Conservation (phyloP, 1,284 basidiomycete genomes). For the Cutaneotrichosporon curvatum region DNA sequence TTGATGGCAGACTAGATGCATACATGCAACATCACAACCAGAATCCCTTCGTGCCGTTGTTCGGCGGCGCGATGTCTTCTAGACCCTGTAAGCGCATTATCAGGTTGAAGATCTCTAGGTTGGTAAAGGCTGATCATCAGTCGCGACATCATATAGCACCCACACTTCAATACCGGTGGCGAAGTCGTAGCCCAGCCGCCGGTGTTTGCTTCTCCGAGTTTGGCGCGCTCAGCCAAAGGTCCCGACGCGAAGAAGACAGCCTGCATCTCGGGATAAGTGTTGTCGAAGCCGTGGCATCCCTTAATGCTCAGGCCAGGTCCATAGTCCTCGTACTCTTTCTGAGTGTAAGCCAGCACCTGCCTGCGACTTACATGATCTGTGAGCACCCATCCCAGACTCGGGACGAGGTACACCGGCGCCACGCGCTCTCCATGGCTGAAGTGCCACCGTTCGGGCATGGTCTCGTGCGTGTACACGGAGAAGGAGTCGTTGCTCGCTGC, state of each 20-base stretch:
- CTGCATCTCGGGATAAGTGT: constrained; percentile 65
- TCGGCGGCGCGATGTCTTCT: constrained; percentile 54
- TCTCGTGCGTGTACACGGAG: constrained; percentile 67
- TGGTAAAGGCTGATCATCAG: constrained; percentile 55
- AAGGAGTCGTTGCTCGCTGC: constrained; percentile 58
- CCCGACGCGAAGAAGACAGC: constrained; percentile 70
- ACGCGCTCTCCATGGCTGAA: constrained; percentile 65
- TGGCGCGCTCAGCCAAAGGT: constrained; percentile 6
- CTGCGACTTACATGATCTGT: constrained; percentile 50
- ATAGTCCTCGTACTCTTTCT: constrained; percentile 42
- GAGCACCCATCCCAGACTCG: constrained; percentile 66
- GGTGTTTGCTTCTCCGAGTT: neutral
- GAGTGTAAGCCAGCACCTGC: too few relatives aligned
- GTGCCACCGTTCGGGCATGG: constrained; percentile 74
- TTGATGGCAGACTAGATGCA: too few relatives aligned
- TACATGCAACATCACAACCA: too few relatives aligned
- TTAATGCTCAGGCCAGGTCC: too few relatives aligned
- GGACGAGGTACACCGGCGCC: constrained; percentile 78
- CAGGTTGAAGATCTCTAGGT: constrained; percentile 77
- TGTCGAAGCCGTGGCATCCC: constrained; percentile 50
- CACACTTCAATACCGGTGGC: constrained; percentile 61
- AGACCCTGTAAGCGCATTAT: constrained; percentile 68
- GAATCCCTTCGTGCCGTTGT: constrained; percentile 20
- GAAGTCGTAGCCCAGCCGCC: constrained; percentile 46
- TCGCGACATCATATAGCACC: constrained; percentile 2